Evolutionary conservation across 2,329 filamentous ascomycete genomes (phyloP), one percentile per base, ranked within the genome.

Genomic region (Claviceps lovelessii): DNA sequence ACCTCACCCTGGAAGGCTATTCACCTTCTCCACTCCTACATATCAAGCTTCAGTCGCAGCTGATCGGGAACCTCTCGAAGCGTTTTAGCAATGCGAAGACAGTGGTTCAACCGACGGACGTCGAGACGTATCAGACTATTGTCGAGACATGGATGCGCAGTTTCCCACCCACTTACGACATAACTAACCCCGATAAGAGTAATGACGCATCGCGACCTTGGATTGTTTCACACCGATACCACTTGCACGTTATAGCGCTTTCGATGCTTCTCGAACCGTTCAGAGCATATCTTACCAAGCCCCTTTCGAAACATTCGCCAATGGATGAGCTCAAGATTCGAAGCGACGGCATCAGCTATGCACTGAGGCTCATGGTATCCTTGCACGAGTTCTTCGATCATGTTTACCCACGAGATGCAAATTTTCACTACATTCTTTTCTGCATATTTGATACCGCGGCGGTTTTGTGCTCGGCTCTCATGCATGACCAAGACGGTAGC

Each of bases 381-480:
- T 65, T 74, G 5, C 67, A 67, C 28, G 59, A 62, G 15, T 68
- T 77, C 10, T 75, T 76, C 52, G 64, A 73, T 19, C 66, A 72
- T 41, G 65, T 72, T 9, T 73, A 70, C 50, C 73, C 73, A 0
- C 63, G 71, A 13, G 73, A 76, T 48, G 68, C 71, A 6, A 76
- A 74, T 41, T 77, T 76, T 46, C 73, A 77, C 58, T 70, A 75
- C 52, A 70, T 75, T 6, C 64, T 75, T 0, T 79, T 78, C 55
- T 67, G 68, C 47, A 71, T 77, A 37, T 79, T 79, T 49, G 75
- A 79, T 57, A 76, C 73, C 0, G 70, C 75, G 0, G 73, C 76
- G 0, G 65, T 76, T 19, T 61, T 78, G 5, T 78, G 74, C 63
- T 78, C 76, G 0, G 72, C 75, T 3, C 65, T 79, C 7, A 68